Base-by-base conservation (phyloP, 2,329 filamentous ascomycete genomes). In the Tothia fuscella region DNA sequence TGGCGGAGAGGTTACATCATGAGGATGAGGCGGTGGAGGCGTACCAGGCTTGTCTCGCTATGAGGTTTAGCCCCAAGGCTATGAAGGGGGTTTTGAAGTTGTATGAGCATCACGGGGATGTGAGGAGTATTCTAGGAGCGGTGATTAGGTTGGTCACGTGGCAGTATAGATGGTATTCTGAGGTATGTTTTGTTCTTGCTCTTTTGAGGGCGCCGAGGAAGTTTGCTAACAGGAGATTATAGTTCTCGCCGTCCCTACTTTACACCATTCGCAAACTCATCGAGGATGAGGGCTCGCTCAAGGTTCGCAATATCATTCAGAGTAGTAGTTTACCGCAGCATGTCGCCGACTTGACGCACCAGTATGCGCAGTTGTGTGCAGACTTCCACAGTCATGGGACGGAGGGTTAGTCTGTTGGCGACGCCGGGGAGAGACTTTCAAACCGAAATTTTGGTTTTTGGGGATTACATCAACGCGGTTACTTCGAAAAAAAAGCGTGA, bases 141-240 rank as follows among this genome's bases (percentile, higher is more conserved):
- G 70, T 95, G 45, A 95, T 98, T 50, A 72, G 87, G 40, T 68
- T 98, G 31, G 85, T 96, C 25, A 91, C 89, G 10, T 98, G 91
- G 91, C 91, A 98, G 65, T 98, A 95, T 64, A 74, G 91, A 51
- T 98, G 91, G 91, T 98, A 98, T 66, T 95, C 88, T 43, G 91
- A 98, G 74, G 78, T 80, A 61, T 54, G 65, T 47, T 17, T 21
- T 22, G 5, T 1, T 14, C 5, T 20, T 26, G 4, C 21, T 10
- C 1, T 28, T 43, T 42, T 9, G 6, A 30, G 7, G 31, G 33
- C n/a, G 14, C 9, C 26, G 29, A 46, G n/a, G n/a, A n/a, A n/a
- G n/a, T n/a, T n/a, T 38, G 31, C 49, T 57, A 38, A 59, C 37
- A 24, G 6, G 20, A n/a, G 14, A 39, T 9, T 14, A 21, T 46